Conservation (phyloP, 2,329 filamentous ascomycete species). For the Colletotrichum euphorbiae region DNA sequence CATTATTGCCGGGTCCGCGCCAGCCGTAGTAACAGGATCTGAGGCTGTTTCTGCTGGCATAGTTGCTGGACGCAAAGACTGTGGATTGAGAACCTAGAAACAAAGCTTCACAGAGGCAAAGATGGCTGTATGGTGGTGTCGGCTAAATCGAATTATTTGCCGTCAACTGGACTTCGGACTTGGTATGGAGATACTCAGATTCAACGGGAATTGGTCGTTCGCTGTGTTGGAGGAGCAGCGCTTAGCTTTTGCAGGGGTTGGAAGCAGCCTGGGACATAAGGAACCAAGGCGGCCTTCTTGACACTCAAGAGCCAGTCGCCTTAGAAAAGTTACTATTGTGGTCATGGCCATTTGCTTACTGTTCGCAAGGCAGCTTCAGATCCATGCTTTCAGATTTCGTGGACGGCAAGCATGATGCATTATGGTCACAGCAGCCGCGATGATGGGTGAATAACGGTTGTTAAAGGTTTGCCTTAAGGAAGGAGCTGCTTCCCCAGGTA, state of each 20-base stretch:
- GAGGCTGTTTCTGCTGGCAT: constrained; percentile 12
- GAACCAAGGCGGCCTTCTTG: background rate
- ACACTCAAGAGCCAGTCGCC: background rate
- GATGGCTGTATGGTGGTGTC: background rate
- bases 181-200: constrained; percentile 19
- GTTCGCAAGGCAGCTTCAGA: background rate
- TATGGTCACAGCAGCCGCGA: too few relatives aligned
- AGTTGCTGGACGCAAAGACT: background rate
- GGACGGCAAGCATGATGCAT: too few relatives aligned
- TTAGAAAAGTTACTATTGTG: too few relatives aligned
- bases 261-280: background rate
- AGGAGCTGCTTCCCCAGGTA: too few relatives aligned
- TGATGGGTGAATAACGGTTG: too few relatives aligned
- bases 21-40: background rate
- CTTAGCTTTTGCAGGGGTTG: constrained; percentile 11
- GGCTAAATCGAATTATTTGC: constrained; percentile 9
- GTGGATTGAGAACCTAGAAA: too few relatives aligned
- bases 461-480: too few relatives aligned
- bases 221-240: background rate
- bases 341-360: background rate
- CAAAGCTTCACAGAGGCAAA: background rate
- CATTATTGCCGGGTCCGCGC: background rate
- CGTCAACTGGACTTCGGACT: background rate
- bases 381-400: too few relatives aligned
- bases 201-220: constrained; percentile 17